A percentile compares a stretch with the other conserved stretches of the same genome.
Conservation (phyloP, 768 basidiomycete species). For the Rhodotorula diobovata region DNA sequence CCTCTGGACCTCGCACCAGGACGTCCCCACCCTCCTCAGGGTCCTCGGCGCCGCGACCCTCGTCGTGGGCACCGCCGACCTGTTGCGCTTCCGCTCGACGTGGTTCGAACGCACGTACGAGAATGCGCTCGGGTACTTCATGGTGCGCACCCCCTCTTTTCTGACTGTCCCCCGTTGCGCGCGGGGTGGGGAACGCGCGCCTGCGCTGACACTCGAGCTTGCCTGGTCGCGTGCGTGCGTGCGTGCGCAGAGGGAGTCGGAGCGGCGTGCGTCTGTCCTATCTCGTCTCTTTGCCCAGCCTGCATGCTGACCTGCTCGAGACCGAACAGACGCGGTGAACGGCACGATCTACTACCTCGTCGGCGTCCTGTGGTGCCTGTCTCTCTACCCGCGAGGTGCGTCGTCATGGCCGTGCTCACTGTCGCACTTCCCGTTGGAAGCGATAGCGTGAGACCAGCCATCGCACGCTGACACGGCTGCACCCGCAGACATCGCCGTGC, state of each 20-base stretch:
- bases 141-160: constrained; percentile 3
- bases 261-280: constrained; percentile 1
- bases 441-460: too few relatives aligned
- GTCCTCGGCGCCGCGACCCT: constrained; percentile 16
- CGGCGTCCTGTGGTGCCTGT: constrained; percentile 40
- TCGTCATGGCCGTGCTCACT: background rate
- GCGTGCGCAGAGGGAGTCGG: constrained; percentile 34
- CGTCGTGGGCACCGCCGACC: constrained; percentile 35
- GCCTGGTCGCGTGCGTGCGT: too few relatives aligned
- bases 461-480: background rate
- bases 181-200: too few relatives aligned
- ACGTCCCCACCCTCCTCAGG: constrained; percentile 25
- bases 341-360: constrained; percentile 42
- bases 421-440: too few relatives aligned
- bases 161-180: too few relatives aligned
- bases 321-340: constrained; percentile 19
- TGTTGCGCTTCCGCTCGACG: constrained; percentile 33
- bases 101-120: constrained; percentile 39
- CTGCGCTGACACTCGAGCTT: background rate
- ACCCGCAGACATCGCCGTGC: constrained; percentile 41
- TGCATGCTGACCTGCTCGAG: background rate
- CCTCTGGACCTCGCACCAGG: constrained; percentile 37
- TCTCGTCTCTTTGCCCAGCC: background rate
- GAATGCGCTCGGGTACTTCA: constrained; percentile 22
- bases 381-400: constrained; percentile 41